Evolutionary conservation across 1,284 basidiomycete species (phyloP), one percentile per base, ranked within the genome.

Genomic region (Leccinum glutinopallens): DNA sequence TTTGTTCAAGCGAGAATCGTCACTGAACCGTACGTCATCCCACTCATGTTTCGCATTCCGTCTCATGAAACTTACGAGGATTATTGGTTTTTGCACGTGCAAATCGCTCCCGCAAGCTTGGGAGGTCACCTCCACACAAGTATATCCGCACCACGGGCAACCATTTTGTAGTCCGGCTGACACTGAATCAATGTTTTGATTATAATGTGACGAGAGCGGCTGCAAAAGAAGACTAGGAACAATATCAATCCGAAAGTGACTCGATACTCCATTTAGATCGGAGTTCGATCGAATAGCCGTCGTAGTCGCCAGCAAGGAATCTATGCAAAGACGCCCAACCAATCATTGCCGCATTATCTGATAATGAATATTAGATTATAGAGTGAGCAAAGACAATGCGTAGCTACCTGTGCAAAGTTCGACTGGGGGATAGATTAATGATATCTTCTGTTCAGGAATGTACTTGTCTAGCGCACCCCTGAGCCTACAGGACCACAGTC

Each of bases 291-390:
- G 79, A 81, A 73, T 87, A 93, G 33, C 80, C 81, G 69, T 97
- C 95, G 51, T 82, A 78, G 67, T 89, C 85, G 2, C 79, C 80
- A 0, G 78, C 79, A n/a, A 90, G 80, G 66, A 97, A 90, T 12
- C 94, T 86, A 68, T 91, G 78, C 82, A 96, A 90, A 0, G 92
- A 89, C 6, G 94, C 90, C 91, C 91, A 96, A 1, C 85, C 96
- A 68, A 98, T 93, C 96, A 98, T 98, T 1, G 88, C 95, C 0
- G 96, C 96, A 73, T 97, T 98, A 71, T 97, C 96, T 94, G 67
- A 9, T 13, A 25, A 62, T 56, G 19, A 33, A 29, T 25, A 19
- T 65, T 4, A 66, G 59, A 53, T 46, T 37, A 41, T 13, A 25
- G 3, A 12, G 49, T 3, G 15, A 49, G 55, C 63, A 19, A 37